Conservation (phyloP, 2,329 filamentous ascomycete species). For the Nemania sp. region DNA sequence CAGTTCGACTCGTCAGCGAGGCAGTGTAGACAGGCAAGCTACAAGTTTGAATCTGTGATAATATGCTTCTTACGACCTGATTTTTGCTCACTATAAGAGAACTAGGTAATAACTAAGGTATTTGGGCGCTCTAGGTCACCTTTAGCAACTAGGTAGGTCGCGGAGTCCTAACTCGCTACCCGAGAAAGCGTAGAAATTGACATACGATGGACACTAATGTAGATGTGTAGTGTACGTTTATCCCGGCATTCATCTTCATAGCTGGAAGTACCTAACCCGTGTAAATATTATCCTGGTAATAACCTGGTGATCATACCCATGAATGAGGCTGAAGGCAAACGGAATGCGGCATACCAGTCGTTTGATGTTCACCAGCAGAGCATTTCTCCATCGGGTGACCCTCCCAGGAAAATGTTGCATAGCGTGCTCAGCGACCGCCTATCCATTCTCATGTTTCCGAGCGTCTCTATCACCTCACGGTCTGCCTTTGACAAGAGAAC, state of each 20-base stretch:
- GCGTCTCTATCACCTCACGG: neutral
- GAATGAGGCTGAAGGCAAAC: constrained; percentile 25
- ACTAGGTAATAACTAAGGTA: too few relatives aligned
- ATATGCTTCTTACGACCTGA: too few relatives aligned
- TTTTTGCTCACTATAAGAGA: too few relatives aligned
- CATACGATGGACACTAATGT: neutral
- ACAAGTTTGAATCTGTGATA: too few relatives aligned
- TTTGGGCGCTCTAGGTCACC: too few relatives aligned
- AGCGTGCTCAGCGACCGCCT: neutral
- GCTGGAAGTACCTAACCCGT: constrained; percentile 15
- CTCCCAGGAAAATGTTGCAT: neutral
- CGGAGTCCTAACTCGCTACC: constrained; percentile 8
- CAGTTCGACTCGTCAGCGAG: too few relatives aligned
- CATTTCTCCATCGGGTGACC: constrained; percentile 4
- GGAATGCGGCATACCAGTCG: constrained; percentile 13
- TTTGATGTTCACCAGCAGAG: constrained; percentile 13
- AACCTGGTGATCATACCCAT: constrained; percentile 8
- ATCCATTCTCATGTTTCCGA: neutral
- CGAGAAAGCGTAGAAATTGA: neutral
- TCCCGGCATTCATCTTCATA: constrained; percentile 7
- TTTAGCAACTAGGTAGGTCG: neutral
- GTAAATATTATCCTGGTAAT: constrained; percentile 7
- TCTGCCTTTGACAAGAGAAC: neutral
- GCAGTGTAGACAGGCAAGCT: too few relatives aligned
- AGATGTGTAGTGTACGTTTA: constrained; percentile 2